Conservation (phyloP, 2,329 filamentous ascomycete genomes). For the Hirsutella rhossiliensis region DNA sequence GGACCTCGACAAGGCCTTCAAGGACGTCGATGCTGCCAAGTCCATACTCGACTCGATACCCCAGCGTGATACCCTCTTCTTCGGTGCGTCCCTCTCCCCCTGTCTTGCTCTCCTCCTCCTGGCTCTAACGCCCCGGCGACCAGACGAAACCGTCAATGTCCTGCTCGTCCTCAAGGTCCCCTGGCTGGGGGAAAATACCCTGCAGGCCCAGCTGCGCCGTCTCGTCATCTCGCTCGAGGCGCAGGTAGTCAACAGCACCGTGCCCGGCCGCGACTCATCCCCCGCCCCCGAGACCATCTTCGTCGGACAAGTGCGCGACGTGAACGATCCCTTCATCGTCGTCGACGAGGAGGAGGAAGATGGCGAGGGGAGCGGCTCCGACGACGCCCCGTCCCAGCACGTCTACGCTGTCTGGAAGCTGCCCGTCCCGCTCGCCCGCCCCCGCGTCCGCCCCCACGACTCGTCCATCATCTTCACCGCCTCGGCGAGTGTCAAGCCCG, state of each 20-base stretch:
- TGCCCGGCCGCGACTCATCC: slow-evolving; percentile 33
- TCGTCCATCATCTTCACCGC: slow-evolving; percentile 55
- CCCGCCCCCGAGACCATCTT: slow-evolving; percentile 48
- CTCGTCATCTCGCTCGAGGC: slow-evolving; percentile 57
- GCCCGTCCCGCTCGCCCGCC: slow-evolving; percentile 43
- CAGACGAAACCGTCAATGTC: slow-evolving; percentile 63
- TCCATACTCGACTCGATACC: slow-evolving; percentile 44
- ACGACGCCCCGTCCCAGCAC: slow-evolving; percentile 18
- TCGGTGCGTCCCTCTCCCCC: slow-evolving; percentile 43
- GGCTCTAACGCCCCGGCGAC: slow-evolving; percentile 8
- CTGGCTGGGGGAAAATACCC: slow-evolving; percentile 39
- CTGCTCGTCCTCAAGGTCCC: slow-evolving; percentile 58
- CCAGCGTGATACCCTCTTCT: slow-evolving; percentile 55
- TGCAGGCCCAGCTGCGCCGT: slow-evolving; percentile 48
- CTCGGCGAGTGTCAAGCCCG: slow-evolving; percentile 46
- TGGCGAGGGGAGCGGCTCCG: slow-evolving; percentile 9
- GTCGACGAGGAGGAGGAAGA: slow-evolving; percentile 24
- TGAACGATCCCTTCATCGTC: slow-evolving; percentile 37
- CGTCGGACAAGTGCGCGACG: slow-evolving; percentile 36
- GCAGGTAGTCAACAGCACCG: slow-evolving; percentile 47
- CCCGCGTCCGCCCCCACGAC: slow-evolving; percentile 52
- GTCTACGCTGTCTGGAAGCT: slow-evolving; percentile 50
- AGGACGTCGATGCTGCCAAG: slow-evolving; percentile 27
- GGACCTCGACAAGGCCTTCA: slow-evolving; percentile 39
- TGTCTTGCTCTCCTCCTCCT: slow-evolving; percentile 4